These are phyloP conservation scores for Hydnum rufescens DNA, from an alignment of 768 basidiomycete genomes.

Conservation along the genomic window DNA sequence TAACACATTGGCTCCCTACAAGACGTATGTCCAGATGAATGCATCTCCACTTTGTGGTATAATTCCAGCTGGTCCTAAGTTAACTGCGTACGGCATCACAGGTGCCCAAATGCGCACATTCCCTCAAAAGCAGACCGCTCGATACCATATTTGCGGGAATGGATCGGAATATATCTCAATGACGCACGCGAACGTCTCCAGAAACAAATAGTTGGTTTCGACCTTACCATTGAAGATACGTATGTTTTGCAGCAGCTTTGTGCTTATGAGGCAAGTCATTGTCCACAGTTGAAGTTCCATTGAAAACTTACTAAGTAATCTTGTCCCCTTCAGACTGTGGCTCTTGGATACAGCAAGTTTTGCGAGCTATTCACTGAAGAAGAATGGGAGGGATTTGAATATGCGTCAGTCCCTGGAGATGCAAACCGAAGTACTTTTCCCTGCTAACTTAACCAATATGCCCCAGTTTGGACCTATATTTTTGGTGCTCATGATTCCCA, in stretches of 20 bases:
- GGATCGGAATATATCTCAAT: slow-evolving; percentile 54
- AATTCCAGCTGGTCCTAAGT: too few species aligned
- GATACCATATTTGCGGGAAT: slow-evolving; percentile 34
- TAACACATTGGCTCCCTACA: slow-evolving; percentile 72
- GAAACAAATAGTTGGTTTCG: slow-evolving; percentile 36
- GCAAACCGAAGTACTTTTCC: background rate
- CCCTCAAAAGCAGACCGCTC: slow-evolving; percentile 36
- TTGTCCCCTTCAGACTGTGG: slow-evolving; percentile 45
- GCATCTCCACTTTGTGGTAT: background rate
- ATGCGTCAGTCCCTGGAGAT: slow-evolving; percentile 42
- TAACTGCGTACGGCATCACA: slow-evolving; percentile 12
- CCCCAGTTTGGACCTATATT: slow-evolving; percentile 38
- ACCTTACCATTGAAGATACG: slow-evolving; percentile 44
- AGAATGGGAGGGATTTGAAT: slow-evolving; percentile 89
- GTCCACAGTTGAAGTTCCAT: background rate
- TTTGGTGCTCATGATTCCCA: slow-evolving; percentile 38
- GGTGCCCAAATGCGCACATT: slow-evolving; percentile 42
- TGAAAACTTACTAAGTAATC: background rate
- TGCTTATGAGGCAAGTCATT: slow-evolving; percentile 47
- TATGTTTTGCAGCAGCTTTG: slow-evolving; percentile 68
- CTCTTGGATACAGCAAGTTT: slow-evolving; percentile 78
- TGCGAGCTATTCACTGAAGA: slow-evolving; percentile 77
- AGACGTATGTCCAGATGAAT: slow-evolving; percentile 28
- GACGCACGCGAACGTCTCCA: slow-evolving; percentile 43
- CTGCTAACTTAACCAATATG: too few species aligned